Evolutionary conservation across 768 basidiomycete genomes (phyloP), one percentile per base, ranked within the genome.

Genomic region (Auriscalpium orientale): DNA sequence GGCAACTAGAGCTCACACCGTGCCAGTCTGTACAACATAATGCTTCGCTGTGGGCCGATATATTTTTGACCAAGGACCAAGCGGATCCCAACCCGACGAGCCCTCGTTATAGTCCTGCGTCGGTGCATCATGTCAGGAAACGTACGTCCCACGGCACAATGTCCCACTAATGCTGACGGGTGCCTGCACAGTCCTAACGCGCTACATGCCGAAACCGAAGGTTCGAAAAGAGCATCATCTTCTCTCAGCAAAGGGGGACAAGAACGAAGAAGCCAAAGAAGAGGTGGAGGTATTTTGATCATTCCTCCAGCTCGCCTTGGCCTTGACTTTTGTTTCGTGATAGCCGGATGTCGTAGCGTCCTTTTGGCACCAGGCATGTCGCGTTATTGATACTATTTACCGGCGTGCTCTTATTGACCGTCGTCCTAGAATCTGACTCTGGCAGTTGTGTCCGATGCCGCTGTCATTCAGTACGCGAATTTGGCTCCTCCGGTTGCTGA

Each of bases 211-310:
- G 7, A 87, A 82, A 63, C 63, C 73, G 20, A 93, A 88, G 67
- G 69, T 79, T 9, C 79, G 93, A 35, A 93, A 90, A 64, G 85
- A 85, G 70, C 91, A 94, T 72, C 93, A 84, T 55, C 80, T 99
- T 12, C 72, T 98, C 15, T 18, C 63, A 69, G 11, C 70, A 60
- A 70, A 71, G 11, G 70, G 71, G 11, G 68, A 70, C 11, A 75
- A 75, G 45, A 70, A 70, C 16, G 68, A 65, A 47, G 73, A 65
- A 40, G 72, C 72, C 33, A 76, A 78, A 52, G 67, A 69, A 15
- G 78, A 80, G 51, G 82, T 87, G 73, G 85, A 81, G 63, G 28
- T 28, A 28, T 5, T 28, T 28, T 28, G 28, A 5, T 28, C 28
- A 28, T 28, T 5, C 28, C 28, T 28, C 7, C 5, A 28, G 28